Evolutionary conservation across 2,329 filamentous ascomycete species (phyloP).

Genomic region (Phyllosticta capitalensis): DNA sequence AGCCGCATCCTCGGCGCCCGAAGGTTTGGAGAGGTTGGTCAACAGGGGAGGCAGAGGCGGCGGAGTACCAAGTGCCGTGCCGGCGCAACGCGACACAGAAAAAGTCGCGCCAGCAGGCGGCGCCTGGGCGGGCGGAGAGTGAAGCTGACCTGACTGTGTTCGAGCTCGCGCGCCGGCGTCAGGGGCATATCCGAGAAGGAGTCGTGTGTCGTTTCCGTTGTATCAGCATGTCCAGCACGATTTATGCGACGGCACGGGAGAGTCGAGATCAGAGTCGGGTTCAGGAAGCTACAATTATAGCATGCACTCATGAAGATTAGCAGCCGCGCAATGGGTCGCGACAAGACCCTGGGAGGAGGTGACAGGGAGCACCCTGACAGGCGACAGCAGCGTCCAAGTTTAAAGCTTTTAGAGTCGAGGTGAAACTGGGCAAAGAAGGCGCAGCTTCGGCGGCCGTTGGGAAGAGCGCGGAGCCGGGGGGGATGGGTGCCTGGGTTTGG

Average conservation of each 20-base stretch:
- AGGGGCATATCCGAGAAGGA: too few relatives aligned
- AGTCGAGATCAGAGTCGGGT: background rate
- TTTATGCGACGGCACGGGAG: background rate
- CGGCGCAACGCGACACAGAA: background rate
- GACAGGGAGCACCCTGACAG: too few relatives aligned
- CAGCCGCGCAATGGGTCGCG: too few relatives aligned
- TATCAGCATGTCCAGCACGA: background rate
- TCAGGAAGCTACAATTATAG: too few relatives aligned
- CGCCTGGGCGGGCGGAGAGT: too few relatives aligned
- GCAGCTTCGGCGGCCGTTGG: background rate
- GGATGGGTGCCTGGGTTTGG: background rate
- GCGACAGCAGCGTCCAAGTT: too few relatives aligned
- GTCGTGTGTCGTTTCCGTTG: background rate
- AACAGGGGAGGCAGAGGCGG: too few relatives aligned
- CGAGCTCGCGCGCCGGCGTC: background rate
- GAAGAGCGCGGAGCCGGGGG: too few relatives aligned
- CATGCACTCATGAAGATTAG: background rate
- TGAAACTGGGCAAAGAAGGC: background rate
- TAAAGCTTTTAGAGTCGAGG: background rate
- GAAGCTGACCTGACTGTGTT: too few relatives aligned
- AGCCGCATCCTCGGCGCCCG: background rate
- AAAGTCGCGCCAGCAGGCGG: background rate
- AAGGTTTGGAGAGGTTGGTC: too few relatives aligned
- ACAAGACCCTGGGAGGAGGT: background rate
- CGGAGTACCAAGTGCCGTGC: too few relatives aligned